Conservation (phyloP, 1,284 basidiomycete species). For the Irpex lacteus region DNA sequence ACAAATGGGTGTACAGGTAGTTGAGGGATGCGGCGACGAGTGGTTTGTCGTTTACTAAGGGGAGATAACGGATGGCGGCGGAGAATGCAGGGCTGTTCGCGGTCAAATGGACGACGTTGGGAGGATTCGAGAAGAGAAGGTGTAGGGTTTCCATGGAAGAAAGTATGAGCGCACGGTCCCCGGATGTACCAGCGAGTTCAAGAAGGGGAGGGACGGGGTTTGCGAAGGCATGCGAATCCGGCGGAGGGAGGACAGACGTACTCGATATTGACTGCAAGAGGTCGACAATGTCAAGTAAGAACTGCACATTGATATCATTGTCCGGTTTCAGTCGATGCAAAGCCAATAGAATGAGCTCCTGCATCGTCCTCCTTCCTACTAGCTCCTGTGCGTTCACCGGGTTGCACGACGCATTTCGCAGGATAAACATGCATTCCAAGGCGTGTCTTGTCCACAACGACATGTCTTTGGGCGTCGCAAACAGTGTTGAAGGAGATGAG, state of each 20-base stretch:
- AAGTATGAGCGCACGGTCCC: conserved; percentile 73
- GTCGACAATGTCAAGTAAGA: conserved; percentile 66
- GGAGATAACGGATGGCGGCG: conserved; percentile 66
- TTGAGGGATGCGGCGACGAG: conserved; percentile 70
- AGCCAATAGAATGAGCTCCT: conserved; percentile 56
- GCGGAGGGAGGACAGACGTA: conserved; percentile 27
- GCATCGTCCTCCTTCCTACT: conserved; percentile 52
- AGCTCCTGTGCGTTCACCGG: conserved; percentile 64
- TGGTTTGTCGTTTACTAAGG: conserved; percentile 68
- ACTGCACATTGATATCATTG: conserved; percentile 64
- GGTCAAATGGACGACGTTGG: conserved; percentile 52
- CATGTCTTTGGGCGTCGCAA: conserved; percentile 49
- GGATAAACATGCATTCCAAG: conserved; percentile 70
- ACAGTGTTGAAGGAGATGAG: conserved; percentile 43
- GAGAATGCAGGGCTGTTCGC: conserved; percentile 54
- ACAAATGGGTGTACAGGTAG: conserved; percentile 75
- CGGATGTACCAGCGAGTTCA: conserved; percentile 50
- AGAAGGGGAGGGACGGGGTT: conserved; percentile 31
- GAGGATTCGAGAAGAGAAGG: conserved; percentile 56
- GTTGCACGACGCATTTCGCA: conserved; percentile 73
- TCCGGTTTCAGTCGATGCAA: conserved; percentile 53
- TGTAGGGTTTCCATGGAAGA: conserved; percentile 58
- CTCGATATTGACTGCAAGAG: conserved; percentile 43
- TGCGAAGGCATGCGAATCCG: conserved; percentile 21
- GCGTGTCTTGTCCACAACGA: conserved; percentile 61